These are phyloP conservation scores for Kodamaea ohmeri DNA, from an alignment of 1,139 yeast genomes.

Conservation along the genomic window DNA sequence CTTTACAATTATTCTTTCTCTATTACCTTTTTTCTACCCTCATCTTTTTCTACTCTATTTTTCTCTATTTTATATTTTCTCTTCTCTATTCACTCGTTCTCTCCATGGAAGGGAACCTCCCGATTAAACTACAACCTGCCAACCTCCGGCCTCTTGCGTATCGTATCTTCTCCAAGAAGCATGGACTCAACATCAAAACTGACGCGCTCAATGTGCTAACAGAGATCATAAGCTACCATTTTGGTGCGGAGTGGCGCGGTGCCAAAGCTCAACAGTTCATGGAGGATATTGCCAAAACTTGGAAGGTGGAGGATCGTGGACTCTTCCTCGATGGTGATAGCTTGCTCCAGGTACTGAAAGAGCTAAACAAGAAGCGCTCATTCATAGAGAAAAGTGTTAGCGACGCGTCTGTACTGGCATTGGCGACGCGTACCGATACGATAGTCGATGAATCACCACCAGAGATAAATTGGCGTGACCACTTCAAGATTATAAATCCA, in stretches of 20 bases:
- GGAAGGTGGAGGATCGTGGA: constrained; percentile 91
- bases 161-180: constrained; percentile 83
- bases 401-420: constrained; percentile 13
- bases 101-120: constrained; percentile 36
- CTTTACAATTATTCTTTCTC: too few relatives aligned
- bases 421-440: constrained; percentile 28
- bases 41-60: background rate
- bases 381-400: constrained; percentile 12
- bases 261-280: constrained; percentile 62
- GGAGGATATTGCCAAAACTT: constrained; percentile 74
- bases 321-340: constrained; percentile 78
- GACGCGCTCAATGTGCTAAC: constrained; percentile 77
- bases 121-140: constrained; percentile 73
- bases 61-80: background rate
- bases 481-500: constrained; percentile 65
- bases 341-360: constrained; percentile 60
- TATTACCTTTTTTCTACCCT: background rate
- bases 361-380: constrained; percentile 30
- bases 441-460: constrained; percentile 18
- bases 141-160: constrained; percentile 90
- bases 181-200: constrained; percentile 85
- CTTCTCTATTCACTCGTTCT: background rate
- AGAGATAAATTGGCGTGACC: constrained; percentile 64
- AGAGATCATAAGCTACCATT: constrained; percentile 65
- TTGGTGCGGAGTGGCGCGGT: constrained; percentile 87